Conservation (phyloP, 305 asterid species). For the Euphrasia arctica region DNA sequence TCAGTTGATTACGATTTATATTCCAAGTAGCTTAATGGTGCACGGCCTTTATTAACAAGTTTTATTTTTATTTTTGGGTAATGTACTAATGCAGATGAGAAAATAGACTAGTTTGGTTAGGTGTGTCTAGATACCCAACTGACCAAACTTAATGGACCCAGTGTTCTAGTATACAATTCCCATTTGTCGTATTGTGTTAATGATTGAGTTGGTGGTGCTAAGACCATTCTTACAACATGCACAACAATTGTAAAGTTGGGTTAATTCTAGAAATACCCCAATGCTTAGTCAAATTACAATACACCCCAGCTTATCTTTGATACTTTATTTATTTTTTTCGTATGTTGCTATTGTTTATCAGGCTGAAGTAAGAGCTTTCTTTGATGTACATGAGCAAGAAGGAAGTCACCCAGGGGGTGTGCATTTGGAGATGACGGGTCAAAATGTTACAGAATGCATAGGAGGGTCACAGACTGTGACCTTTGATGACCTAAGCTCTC, state of each 20-base stretch:
- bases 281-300: neutral
- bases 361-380: constrained; percentile 87
- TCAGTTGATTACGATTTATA: no score
- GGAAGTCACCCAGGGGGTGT: constrained; percentile 91
- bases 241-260: no score
- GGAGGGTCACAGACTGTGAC: constrained; percentile 83
- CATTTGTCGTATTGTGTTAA: neutral
- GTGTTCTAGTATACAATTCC: neutral
- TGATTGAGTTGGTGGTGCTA: neutral
- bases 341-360: constrained; percentile 23
- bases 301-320: neutral
- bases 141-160: neutral
- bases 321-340: no score
- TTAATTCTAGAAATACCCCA: no score
- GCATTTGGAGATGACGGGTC: constrained; percentile 87
- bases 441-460: constrained; percentile 81
- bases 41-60: no score
- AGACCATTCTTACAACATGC: no score
- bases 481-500: constrained; percentile 72
- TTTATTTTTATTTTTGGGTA: no score
- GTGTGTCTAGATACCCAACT: neutral
- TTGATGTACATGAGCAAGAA: constrained; percentile 87
- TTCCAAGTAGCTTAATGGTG: no score
- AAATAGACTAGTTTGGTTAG: neutral
- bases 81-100: neutral